phyloP scores from a whole-genome alignment of 2,329 filamentous ascomycete genomes.

The Amphichorda felina region DNA sequence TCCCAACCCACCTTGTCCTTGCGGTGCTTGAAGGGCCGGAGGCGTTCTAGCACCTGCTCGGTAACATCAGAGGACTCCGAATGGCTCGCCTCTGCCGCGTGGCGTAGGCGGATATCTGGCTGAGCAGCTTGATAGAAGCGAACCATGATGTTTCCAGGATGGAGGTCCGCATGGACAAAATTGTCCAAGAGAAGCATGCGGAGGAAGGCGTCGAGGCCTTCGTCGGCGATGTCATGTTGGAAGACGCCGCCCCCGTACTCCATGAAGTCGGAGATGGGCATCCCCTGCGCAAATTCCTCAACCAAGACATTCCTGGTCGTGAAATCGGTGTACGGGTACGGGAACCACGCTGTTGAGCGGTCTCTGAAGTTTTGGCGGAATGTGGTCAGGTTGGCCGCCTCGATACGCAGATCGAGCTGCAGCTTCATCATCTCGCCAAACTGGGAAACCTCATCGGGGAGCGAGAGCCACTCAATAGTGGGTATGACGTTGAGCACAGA shows the following conservation, averaged over 20 bases:
- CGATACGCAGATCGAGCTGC: constrained; percentile 91
- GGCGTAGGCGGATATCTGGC: constrained; percentile 42
- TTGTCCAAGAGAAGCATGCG: constrained; percentile 97
- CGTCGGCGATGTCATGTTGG: constrained; percentile 86
- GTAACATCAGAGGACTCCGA: constrained; percentile 53
- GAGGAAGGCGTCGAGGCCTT: constrained; percentile 89
- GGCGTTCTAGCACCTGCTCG: constrained; percentile 69
- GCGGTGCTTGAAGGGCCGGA: constrained; percentile 57
- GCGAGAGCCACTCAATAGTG: constrained; percentile 92
- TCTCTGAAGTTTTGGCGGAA: constrained; percentile 88
- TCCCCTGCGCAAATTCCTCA: constrained; percentile 92
- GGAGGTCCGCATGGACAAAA: constrained; percentile 91
- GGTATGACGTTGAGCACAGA: constrained; percentile 73
- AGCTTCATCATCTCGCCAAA: constrained; percentile 98
- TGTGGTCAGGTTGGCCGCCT: constrained; percentile 76
- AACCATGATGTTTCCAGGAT: constrained; percentile 98
- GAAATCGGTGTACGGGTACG: constrained; percentile 85
- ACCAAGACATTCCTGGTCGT: constrained; percentile 86
- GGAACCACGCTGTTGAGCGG: constrained; percentile 90
- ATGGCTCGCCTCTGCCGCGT: neutral
- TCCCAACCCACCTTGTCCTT: constrained; percentile 61
- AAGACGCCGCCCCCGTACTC: constrained; percentile 87
- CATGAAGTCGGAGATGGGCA: constrained; percentile 81
- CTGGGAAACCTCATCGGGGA: constrained; percentile 86
- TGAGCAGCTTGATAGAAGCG: constrained; percentile 83